These are phyloP conservation scores for Aureobasidium sp. DNA, from an alignment of 2,329 filamentous ascomycete species.

Conservation along the genomic window DNA sequence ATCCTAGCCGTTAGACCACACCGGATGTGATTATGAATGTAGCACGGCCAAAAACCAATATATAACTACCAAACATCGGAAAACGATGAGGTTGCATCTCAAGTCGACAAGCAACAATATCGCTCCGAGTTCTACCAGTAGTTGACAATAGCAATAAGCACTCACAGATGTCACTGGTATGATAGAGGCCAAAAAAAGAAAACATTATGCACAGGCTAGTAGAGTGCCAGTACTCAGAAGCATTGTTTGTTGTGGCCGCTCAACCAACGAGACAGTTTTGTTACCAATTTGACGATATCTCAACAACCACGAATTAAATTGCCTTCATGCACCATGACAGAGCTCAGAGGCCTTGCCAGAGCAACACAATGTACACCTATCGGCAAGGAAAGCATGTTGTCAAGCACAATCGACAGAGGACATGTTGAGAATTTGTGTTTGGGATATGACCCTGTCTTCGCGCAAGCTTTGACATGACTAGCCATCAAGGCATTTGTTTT, in stretches of 20 bases:
- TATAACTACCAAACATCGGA: neutral
- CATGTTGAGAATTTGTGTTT: neutral
- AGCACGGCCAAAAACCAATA: neutral
- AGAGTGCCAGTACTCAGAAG: too few relatives aligned
- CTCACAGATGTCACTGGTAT: too few relatives aligned
- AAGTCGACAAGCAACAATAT: too few relatives aligned
- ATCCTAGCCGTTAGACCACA: constrained; percentile 21
- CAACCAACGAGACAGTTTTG: too few relatives aligned
- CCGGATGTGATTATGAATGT: constrained; percentile 5
- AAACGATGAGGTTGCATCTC: too few relatives aligned
- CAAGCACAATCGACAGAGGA: neutral
- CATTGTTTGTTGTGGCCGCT: too few relatives aligned
- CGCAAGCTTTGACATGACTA: too few relatives aligned
- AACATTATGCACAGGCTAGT: too few relatives aligned
- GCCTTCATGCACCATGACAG: neutral
- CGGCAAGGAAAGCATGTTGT: neutral
- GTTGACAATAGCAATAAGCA: too few relatives aligned
- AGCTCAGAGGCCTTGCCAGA: neutral
- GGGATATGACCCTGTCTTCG: neutral
- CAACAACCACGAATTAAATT: neutral
- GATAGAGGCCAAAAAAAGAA: too few relatives aligned
- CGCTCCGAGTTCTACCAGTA: too few relatives aligned
- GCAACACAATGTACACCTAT: neutral
- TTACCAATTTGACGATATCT: neutral
- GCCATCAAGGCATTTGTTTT: too few relatives aligned